These are phyloP conservation scores for sweet orange (Citrus sinensis) DNA, from an alignment of 345 rosid genomes.

Conservation along the genomic window DVS_A1.0 CM039168.1:23396001-23396500, in stretches of 20 bases:
- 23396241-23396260: slow-evolving; percentile 25
- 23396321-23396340: slow-evolving; percentile 74
- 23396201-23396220: slow-evolving; percentile 76
- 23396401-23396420: slow-evolving; percentile 61
- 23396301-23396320: slow-evolving; percentile 7
- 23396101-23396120: slow-evolving; percentile 36
- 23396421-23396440: not conserved
- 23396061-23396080: slow-evolving; percentile 90
- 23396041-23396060: slow-evolving; percentile 52
- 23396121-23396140: slow-evolving; percentile 34
- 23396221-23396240: slow-evolving; percentile 88
- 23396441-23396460: not conserved
- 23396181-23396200: slow-evolving; percentile 55
- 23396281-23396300: not conserved
- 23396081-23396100: slow-evolving; percentile 32
- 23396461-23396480: not conserved
- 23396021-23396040: slow-evolving; percentile 1
- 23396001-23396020: not conserved
- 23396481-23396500: not conserved
- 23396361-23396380: slow-evolving; percentile 76
- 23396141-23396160: slow-evolving; percentile 27
- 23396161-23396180: slow-evolving; percentile 35
- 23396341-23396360: slow-evolving; percentile 85
- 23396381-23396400: slow-evolving; percentile 46
- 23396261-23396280: slow-evolving; percentile 1